Base-by-base conservation (phyloP, 768 basidiomycete genomes). In the Macrolepiota fuliginosa region DNA sequence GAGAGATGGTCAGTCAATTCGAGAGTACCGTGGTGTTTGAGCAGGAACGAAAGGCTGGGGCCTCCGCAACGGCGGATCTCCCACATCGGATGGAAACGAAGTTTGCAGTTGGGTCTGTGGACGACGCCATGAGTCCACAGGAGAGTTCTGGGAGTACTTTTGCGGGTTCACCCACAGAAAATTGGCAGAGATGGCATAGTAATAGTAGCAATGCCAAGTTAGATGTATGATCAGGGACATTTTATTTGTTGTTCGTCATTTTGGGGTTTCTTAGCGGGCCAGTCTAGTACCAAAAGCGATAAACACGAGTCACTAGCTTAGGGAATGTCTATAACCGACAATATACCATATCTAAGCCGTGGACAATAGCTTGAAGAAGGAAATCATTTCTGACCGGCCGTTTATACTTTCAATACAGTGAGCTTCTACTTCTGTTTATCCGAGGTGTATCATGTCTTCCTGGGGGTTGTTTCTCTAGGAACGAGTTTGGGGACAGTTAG, bases 1-100 rank as follows among this genome's bases (percentile, higher is more conserved):
- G 54, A 32, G 56, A 60, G 15, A 40, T 55, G 32, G 50, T 65
- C 25, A 65, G 54, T 24, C 53, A 63, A 49, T 58, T 57, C 11
- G 61, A 63, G 13, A 65, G 62, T 47, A 61, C 57, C 4, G 36
- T 58, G 7, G 25, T 50, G 10, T 58, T 58, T 50, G 47, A 58
- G 22, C 57, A 51, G 11, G 36, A 32, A 25, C 19, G 11, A 22
- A 39, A 51, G 11, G 4, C 45, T 10, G 47, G 24, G 6, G 25
- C 5, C 6, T 29, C 32, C 29, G 45, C 27, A 12, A 24, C 46
- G 2, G 12, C 50, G 12, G 56, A 57, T 4, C 45, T 47, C 7
- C 56, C 56, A 15, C 19, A 46, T 0, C 57, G 57, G 22, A 49
- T 36, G 49, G 46, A n/a, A 22, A 50, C 47, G 4, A 50, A 58